These are phyloP conservation scores for Hortaea werneckii DNA, from an alignment of 2,329 filamentous ascomycete species.

Conservation along the genomic window DNA sequence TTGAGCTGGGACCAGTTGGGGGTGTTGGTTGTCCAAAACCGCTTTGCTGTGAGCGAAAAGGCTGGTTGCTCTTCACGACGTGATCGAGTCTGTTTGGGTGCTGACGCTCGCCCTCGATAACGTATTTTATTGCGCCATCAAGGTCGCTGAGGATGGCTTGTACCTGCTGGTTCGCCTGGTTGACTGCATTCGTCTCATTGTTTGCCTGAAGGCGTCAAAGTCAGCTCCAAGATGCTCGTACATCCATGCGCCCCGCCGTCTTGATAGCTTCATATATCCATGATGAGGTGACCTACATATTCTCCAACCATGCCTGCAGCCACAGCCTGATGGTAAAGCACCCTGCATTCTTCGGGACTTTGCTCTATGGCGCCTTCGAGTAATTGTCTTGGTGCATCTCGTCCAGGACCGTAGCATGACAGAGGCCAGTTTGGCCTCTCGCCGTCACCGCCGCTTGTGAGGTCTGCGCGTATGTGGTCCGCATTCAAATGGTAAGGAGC, in stretches of 20 bases:
- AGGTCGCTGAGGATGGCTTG: slow-evolving; percentile 59
- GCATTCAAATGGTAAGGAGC: slow-evolving; percentile 42
- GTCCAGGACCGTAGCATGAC: slow-evolving; percentile 72
- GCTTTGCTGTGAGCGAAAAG: background rate
- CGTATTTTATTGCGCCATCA: slow-evolving; percentile 60
- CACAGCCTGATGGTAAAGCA: slow-evolving; percentile 56
- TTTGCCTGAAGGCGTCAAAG: slow-evolving; percentile 4
- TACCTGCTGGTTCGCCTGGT: slow-evolving; percentile 35
- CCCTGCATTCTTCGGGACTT: slow-evolving; percentile 76
- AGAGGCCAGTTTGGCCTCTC: slow-evolving; percentile 77
- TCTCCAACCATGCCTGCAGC: too few relatives aligned
- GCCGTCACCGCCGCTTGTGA: slow-evolving; percentile 41
- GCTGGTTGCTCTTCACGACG: slow-evolving; percentile 6
- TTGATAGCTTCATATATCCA: slow-evolving; percentile 25
- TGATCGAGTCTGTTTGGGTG: slow-evolving; percentile 56
- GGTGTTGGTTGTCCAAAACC: background rate
- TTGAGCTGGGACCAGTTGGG: slow-evolving; percentile 26
- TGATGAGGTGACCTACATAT: background rate
- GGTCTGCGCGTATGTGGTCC: slow-evolving; percentile 42
- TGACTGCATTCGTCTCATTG: slow-evolving; percentile 9
- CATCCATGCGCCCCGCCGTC: background rate
- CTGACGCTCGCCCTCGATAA: slow-evolving; percentile 54
- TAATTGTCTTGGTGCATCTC: slow-evolving; percentile 67
- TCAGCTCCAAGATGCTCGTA: background rate
- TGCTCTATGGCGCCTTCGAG: slow-evolving; percentile 78